A percentile compares a stretch with the other conserved stretches of the same genome.
These are phyloP conservation scores for Thielaviopsis populi DNA, from an alignment of 2,329 filamentous ascomycete species.

Conservation along the genomic window DNA sequence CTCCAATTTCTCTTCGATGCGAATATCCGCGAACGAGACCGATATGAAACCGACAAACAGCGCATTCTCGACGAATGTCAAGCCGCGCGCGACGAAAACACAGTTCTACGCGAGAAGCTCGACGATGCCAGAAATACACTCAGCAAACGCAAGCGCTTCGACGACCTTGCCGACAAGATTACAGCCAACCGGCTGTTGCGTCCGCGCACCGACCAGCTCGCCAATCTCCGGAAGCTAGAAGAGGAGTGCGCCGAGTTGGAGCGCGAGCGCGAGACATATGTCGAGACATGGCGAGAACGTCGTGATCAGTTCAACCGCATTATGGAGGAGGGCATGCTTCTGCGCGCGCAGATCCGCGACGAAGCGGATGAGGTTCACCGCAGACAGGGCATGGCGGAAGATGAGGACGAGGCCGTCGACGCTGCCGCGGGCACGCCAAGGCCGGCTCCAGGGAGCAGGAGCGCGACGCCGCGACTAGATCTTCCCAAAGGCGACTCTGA, in stretches of 20 bases:
- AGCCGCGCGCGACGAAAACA: conserved; percentile 59
- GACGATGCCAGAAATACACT: conserved; percentile 62
- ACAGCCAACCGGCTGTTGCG: conserved; percentile 65
- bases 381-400: conserved; percentile 65
- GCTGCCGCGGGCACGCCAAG: conserved; percentile 35
- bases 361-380: conserved; percentile 91
- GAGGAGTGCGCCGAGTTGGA: conserved; percentile 80
- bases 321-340: conserved; percentile 77
- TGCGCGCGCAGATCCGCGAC: conserved; percentile 74
- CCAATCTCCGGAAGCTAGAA: conserved; percentile 65
- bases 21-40: conserved; percentile 67
- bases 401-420: conserved; percentile 44
- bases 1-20: conserved; percentile 76
- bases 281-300: conserved; percentile 68
- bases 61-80: conserved; percentile 68
- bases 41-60: conserved; percentile 67
- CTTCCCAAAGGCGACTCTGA: conserved; percentile 23
- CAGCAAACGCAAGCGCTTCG: conserved; percentile 67
- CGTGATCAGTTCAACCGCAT: conserved; percentile 76
- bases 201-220: conserved; percentile 68
- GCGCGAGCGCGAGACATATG: conserved; percentile 68
- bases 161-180: conserved; percentile 77
- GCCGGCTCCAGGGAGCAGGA: conserved; percentile 31
- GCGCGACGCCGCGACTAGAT: conserved; percentile 12
- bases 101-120: conserved; percentile 55